Conservation (phyloP, 805 yeast species). For the Candida schatavii region DNA sequence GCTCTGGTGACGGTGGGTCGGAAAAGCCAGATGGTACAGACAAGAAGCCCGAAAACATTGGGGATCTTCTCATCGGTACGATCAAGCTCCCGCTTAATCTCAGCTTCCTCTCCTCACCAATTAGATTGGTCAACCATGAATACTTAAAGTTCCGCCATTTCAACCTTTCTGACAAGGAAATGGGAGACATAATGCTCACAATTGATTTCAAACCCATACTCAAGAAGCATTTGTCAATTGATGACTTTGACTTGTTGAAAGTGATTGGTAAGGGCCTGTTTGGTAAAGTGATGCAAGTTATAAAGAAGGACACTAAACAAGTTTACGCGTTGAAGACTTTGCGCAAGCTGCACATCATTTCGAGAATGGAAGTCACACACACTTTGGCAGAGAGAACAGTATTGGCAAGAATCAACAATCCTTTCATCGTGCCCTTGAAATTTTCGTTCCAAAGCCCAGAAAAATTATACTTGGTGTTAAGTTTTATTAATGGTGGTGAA, state of each 20-base stretch:
- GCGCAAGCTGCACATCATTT: slow-evolving; percentile 90
- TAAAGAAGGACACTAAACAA: slow-evolving; percentile 91
- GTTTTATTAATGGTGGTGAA: slow-evolving; percentile 97
- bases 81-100: slow-evolving; percentile 59
- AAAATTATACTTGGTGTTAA: slow-evolving; percentile 82
- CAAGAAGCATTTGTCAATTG: slow-evolving; percentile 71
- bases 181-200: slow-evolving; percentile 58
- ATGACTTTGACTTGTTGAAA: slow-evolving; percentile 88
- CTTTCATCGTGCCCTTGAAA: slow-evolving; percentile 94
- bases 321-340: slow-evolving; percentile 93
- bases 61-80: slow-evolving; percentile 78
- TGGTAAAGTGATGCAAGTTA: slow-evolving; percentile 98
- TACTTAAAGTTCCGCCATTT: slow-evolving; percentile 30
- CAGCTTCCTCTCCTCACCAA: slow-evolving; percentile 45
- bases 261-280: slow-evolving; percentile 98
- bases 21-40: neutral
- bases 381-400: slow-evolving; percentile 96
- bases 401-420: slow-evolving; percentile 86
- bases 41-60: slow-evolving; percentile 33
- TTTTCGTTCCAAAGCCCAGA: slow-evolving; percentile 98
- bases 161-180: slow-evolving; percentile 39
- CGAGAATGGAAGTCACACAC: slow-evolving; percentile 92
- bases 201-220: slow-evolving; percentile 66
- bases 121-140: slow-evolving; percentile 65
- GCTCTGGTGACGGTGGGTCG: slow-evolving; percentile 4